Evolutionary conservation across 768 basidiomycete genomes (phyloP).

Genomic region (Leccinum boreale): DNA sequence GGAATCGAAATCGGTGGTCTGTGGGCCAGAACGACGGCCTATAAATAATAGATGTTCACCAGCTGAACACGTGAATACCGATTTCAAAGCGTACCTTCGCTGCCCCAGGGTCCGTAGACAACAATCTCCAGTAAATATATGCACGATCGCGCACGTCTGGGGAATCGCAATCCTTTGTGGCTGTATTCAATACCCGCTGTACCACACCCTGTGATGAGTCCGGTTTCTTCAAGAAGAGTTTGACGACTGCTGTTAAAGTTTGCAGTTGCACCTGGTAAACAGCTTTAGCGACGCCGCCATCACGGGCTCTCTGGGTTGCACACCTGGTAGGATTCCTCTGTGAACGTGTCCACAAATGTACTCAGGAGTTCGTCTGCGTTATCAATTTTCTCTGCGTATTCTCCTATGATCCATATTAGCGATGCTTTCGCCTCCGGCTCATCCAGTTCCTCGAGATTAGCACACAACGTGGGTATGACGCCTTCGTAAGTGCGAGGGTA

Average conservation of each 20-base stretch:
- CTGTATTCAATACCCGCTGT: slow-evolving; percentile 87
- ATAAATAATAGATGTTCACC: slow-evolving; percentile 1
- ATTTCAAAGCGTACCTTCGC: background rate
- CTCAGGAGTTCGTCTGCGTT: slow-evolving; percentile 92
- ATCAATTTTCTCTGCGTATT: slow-evolving; percentile 96
- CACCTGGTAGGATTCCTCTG: slow-evolving; percentile 90
- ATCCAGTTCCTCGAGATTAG: slow-evolving; percentile 93
- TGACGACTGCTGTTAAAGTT: slow-evolving; percentile 93
- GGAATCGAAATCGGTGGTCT: slow-evolving; percentile 94
- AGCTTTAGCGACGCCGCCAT: background rate
- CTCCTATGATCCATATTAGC: slow-evolving; percentile 98
- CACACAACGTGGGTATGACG: slow-evolving; percentile 91
- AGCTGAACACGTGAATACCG: background rate
- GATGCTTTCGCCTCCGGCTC: slow-evolving; percentile 98
- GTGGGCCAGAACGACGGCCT: slow-evolving; percentile 86
- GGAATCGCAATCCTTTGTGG: slow-evolving; percentile 96
- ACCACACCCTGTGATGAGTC: slow-evolving; percentile 91
- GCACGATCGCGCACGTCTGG: slow-evolving; percentile 96
- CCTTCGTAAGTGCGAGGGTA: slow-evolving; percentile 97
- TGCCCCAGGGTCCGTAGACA: slow-evolving; percentile 82
- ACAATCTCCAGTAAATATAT: slow-evolving; percentile 95
- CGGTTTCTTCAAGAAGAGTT: slow-evolving; percentile 93
- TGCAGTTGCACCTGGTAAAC: slow-evolving; percentile 60
- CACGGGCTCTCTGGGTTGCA: background rate
- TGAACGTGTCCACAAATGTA: slow-evolving; percentile 89